Evolutionary conservation across 192 early-diverging fungal species (phyloP).

Genomic region (Dimargaris verticillata): DNA sequence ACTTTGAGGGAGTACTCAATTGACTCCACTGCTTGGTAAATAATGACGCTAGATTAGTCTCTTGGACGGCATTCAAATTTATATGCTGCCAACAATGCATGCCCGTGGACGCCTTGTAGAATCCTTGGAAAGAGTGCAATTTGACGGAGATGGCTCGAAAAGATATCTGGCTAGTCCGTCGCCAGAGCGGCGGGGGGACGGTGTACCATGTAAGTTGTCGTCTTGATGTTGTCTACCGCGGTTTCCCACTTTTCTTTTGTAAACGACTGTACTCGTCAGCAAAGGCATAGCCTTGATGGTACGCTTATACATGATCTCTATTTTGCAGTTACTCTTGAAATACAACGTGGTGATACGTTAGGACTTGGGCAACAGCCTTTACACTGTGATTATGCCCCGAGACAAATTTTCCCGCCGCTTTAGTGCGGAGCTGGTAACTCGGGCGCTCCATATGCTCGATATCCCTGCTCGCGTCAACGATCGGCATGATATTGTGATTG

Average conservation of each 20-base stretch:
- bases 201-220: slow-evolving; percentile 67
- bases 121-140: slow-evolving; percentile 93
- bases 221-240: neutral
- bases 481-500: slow-evolving; percentile 79
- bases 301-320: neutral
- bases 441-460: slow-evolving; percentile 54
- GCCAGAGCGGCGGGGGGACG: slow-evolving; percentile 82
- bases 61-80: neutral
- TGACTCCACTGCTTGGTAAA: slow-evolving; percentile 7
- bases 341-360: slow-evolving; percentile 12
- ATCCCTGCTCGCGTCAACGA: slow-evolving; percentile 69
- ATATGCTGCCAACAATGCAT: neutral
- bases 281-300: neutral
- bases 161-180: slow-evolving; percentile 66
- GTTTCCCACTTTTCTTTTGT: neutral
- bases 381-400: slow-evolving; percentile 86
- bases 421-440: slow-evolving; percentile 59
- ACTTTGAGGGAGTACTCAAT: neutral
- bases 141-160: slow-evolving; percentile 43
- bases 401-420: slow-evolving; percentile 54
- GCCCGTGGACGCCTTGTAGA: slow-evolving; percentile 34
- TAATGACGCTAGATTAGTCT: neutral
- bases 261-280: neutral
- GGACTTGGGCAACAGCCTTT: slow-evolving; percentile 92
- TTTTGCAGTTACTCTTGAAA: neutral